Base-by-base conservation (phyloP, 768 basidiomycete genomes). In the Mycena metata region DNA sequence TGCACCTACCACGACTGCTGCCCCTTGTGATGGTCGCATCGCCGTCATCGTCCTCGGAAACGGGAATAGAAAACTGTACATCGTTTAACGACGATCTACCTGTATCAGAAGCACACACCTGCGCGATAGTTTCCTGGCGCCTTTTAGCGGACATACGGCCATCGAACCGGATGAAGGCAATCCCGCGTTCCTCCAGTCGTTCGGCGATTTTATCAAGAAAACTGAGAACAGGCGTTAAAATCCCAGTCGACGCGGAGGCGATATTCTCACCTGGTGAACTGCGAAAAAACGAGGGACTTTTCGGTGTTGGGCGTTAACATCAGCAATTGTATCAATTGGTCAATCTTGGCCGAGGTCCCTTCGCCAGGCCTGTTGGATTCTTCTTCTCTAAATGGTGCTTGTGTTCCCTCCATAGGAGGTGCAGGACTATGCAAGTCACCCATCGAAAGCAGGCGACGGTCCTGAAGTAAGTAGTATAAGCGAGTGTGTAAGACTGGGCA, bases 211-310 rank as follows among this genome's bases (percentile, higher is more conserved):
- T 69, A 35, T 72, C 65, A 21, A 71, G 56, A 35, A 64, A 68
- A 49, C 66, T 58, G 56, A 2, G 42, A n/a, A 30, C 7, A 24
- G 33, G 21, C 23, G 72, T 35, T 64, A 56, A 36, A 61, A 35
- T 58, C 52, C 36, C 21, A 1, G 13, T 8, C 4, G 19, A 9
- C 30, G 2, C 26, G 61, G 24, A 36, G 47, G 10, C 15, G 41
- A 49, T 15, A 16, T 15, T 46, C 75, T 55, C 67, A 91, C 94
- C 82, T 94, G 91, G 80, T 96, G 74, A 96, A 96, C 73, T 96
- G 95, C 3, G 93, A 95, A 75, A 96, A 96, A 1, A 96, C 94
- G 3, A 96, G 81, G 3, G 91, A 91, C 77, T 96, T 96, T 69
- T 95, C 92, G 1, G 83, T 86, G 5, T 72, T 67, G 0, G 92